phyloP scores from a whole-genome alignment of 345 rosid species.

The Ceriops tagal region DNA sequence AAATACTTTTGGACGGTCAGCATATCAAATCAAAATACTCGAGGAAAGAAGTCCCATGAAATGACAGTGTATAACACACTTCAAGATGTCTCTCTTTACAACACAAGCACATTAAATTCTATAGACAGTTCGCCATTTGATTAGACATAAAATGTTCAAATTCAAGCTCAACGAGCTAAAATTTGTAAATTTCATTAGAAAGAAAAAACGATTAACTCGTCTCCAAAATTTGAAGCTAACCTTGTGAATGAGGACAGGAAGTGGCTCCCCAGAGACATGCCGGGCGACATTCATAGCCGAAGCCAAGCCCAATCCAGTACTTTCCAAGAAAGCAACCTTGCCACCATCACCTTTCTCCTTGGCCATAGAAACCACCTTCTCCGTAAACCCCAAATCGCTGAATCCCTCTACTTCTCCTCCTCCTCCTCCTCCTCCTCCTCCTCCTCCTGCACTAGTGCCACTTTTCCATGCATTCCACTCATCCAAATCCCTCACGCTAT shows the following conservation, averaged over 20 bases:
- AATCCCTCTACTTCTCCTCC: conserved; percentile 28
- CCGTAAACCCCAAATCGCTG: conserved; percentile 46
- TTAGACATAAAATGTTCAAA: neutral
- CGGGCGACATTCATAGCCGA: conserved; percentile 75
- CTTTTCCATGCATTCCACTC: conserved; percentile 59
- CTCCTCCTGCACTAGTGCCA: neutral
- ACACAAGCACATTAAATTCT: too few species aligned
- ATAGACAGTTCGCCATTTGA: too few species aligned
- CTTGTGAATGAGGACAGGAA: conserved; percentile 53
- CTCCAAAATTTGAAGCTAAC: conserved; percentile 22
- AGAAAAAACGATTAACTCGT: neutral
- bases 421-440: conserved; percentile 13
- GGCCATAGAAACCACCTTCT: conserved; percentile 62
- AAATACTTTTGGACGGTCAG: too few species aligned
- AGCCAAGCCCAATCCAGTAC: conserved; percentile 64
- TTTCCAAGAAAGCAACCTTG: conserved; percentile 80
- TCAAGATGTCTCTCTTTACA: too few species aligned
- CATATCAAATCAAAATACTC: too few species aligned
- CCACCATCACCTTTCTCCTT: conserved; percentile 77
- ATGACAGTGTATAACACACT: too few species aligned
- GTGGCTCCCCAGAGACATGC: conserved; percentile 53
- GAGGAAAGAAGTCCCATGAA: too few species aligned
- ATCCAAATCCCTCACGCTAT: conserved; percentile 66
- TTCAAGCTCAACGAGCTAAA: neutral
- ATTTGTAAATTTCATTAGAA: neutral